phyloP scores from a whole-genome alignment of 2,329 filamentous ascomycete genomes.

The Fusarium mangiferae region DNA sequence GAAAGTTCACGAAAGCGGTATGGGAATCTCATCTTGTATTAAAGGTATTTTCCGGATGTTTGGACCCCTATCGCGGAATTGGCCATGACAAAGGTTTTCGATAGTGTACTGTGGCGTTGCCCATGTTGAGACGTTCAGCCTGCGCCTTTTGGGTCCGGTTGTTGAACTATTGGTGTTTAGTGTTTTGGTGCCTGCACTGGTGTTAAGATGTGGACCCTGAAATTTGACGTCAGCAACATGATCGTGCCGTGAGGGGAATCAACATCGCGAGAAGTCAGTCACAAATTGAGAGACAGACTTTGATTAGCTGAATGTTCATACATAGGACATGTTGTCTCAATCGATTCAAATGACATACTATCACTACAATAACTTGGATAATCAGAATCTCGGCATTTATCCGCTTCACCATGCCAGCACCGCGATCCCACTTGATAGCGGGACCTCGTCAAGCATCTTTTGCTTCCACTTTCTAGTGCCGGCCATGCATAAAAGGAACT shows the following conservation, averaged over 20 bases:
- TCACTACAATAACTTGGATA: fast-evolving
- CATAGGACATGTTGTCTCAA: fast-evolving
- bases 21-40: not conserved
- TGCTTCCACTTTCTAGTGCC: not conserved
- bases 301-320: fast-evolving
- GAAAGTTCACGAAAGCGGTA: not conserved
- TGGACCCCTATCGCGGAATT: not conserved
- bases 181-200: slow-evolving; percentile 1
- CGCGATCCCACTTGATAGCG: not conserved
- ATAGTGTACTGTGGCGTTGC: slow-evolving; percentile 9
- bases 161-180: slow-evolving; percentile 9
- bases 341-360: not conserved
- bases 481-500: not conserved
- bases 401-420: not conserved
- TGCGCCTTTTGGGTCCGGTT: not conserved
- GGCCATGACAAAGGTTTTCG: not conserved
- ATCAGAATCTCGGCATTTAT: not conserved
- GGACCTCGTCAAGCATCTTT: not conserved
- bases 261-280: not conserved
- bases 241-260: not conserved
- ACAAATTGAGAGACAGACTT: not conserved
- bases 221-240: not conserved
- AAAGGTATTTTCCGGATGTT: not conserved
- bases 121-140: slow-evolving; percentile 5
- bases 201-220: not conserved